Base-by-base conservation (phyloP, 2,329 filamentous ascomycete genomes). In the Didymella keratinophila region DNA sequence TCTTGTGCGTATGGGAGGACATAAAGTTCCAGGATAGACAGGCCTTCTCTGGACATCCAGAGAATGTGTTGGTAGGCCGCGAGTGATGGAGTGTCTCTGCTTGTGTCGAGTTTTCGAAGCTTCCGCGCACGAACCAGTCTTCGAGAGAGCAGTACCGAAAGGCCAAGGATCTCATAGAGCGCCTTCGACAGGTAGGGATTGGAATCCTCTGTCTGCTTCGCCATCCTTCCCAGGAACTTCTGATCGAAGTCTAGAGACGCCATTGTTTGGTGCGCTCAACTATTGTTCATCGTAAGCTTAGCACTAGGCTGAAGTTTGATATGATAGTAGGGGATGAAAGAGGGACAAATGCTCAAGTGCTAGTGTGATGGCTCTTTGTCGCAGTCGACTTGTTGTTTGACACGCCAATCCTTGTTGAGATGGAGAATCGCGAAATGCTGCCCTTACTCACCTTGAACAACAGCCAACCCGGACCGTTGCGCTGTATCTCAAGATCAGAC, bases 211-310 rank as follows among this genome's bases (percentile, higher is more conserved):
- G 92, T 93, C 61, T 88, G 85, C 78, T 89, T 90, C 75, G 95
- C 94, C 75, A 97, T 89, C 74, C 88, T 89, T 79, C 92, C 93
- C 71, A 99, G 85, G 79, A 96, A 97, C 81, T 98, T 99, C 81
- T 97, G 93, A 78, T 99, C 95, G 62, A 98, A 92, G 80, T 97
- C 92, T 61, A 93, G 95, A 75, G 93, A 95, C 80, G 95, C 95
- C 95, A 98, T 99, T 25, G 63, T 71, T 61, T 66, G 12, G 4
- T 43, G 41, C 50, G 21, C 14, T 27, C 18, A 16, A 42, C 41
- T 54, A 23, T 44, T 7, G 43, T 36, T 16, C 23, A 25, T n/a
- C 18, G 50, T 58, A 30, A 54, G 41, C 50, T 25, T 46, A 27
- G 21, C 12, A 6, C 45, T 42, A 16, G 7, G 23, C 47, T 16